Evolutionary conservation across 202 grass and related monocot species (phyloP).

Genomic region (Schoenoplectus tabernaemontani): DNA sequence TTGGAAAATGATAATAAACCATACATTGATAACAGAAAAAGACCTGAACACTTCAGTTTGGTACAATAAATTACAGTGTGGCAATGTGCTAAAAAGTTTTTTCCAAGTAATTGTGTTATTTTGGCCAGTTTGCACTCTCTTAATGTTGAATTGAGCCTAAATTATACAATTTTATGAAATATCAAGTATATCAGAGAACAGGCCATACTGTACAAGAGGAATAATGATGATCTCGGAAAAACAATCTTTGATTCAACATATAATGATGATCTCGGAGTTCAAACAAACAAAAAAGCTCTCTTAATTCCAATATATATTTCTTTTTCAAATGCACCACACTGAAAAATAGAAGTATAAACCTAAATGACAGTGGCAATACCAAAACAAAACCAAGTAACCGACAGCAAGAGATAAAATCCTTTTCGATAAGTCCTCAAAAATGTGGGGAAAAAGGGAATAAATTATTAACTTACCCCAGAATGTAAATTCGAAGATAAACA

Average conservation of each 20-base stretch:
- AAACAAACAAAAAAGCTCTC: neutral
- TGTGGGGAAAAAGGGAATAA: neutral
- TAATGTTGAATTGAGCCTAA: neutral
- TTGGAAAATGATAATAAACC: neutral
- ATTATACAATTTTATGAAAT: neutral
- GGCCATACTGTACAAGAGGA: neutral
- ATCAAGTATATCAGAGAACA: neutral
- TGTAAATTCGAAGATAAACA: constrained; percentile 95
- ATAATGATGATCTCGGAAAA: neutral
- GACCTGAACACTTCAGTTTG: neutral
- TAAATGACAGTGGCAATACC: neutral
- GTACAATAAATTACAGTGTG: neutral
- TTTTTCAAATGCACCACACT: too few relatives aligned
- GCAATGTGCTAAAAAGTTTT: neutral
- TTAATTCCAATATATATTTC: neutral
- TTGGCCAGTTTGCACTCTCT: neutral
- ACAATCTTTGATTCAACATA: neutral
- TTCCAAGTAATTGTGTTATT: neutral
- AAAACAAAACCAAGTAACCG: neutral
- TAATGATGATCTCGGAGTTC: neutral
- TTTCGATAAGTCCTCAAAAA: neutral
- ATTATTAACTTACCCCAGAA: constrained; percentile 48
- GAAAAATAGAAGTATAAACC: neutral
- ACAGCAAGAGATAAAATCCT: neutral
- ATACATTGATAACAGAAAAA: neutral